Evolutionary conservation across 2,329 filamentous ascomycete genomes (phyloP).

Genomic region (Phialophora verrucosa): DNA sequence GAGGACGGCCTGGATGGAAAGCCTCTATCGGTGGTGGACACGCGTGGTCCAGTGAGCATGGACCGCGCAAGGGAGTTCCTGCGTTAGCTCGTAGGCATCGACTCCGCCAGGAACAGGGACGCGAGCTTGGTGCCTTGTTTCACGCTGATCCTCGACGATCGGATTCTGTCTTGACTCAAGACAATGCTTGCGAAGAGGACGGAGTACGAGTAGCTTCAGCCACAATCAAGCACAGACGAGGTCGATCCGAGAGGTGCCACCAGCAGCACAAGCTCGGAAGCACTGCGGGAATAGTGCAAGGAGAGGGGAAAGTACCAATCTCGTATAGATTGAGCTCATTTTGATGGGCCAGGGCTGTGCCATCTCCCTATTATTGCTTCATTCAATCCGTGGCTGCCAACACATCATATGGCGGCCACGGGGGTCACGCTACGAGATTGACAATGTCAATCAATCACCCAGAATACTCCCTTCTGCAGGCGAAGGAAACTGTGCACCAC

Average conservation of each 20-base stretch:
- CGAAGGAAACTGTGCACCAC: neutral
- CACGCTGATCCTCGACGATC: slow-evolving; percentile 14
- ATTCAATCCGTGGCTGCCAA: slow-evolving; percentile 20
- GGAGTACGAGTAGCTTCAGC: neutral
- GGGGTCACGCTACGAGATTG: slow-evolving; percentile 16
- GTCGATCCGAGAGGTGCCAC: slow-evolving; percentile 16
- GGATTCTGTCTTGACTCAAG: neutral
- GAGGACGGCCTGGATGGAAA: slow-evolving; percentile 20
- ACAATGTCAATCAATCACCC: slow-evolving; percentile 11
- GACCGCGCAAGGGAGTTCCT: slow-evolving; percentile 27
- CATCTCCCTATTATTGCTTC: slow-evolving; percentile 18
- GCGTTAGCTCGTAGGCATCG: slow-evolving; percentile 31
- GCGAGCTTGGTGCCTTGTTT: slow-evolving; percentile 3
- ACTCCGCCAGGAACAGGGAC: slow-evolving; percentile 8
- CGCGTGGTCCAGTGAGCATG: slow-evolving; percentile 13
- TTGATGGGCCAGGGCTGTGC: slow-evolving; percentile 14
- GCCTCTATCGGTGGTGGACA: slow-evolving; percentile 9
- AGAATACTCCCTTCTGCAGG: neutral
- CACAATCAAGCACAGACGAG: neutral
- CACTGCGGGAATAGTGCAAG: slow-evolving; percentile 10
- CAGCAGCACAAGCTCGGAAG: slow-evolving; percentile 10
- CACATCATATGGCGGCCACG: slow-evolving; percentile 23
- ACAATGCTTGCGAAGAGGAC: neutral
- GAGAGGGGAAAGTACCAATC: slow-evolving; percentile 20
- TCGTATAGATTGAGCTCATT: slow-evolving; percentile 27